Base-by-base conservation (phyloP, 352 stramenopile genomes). In the Phytophthora fragariaefolia region DNA sequence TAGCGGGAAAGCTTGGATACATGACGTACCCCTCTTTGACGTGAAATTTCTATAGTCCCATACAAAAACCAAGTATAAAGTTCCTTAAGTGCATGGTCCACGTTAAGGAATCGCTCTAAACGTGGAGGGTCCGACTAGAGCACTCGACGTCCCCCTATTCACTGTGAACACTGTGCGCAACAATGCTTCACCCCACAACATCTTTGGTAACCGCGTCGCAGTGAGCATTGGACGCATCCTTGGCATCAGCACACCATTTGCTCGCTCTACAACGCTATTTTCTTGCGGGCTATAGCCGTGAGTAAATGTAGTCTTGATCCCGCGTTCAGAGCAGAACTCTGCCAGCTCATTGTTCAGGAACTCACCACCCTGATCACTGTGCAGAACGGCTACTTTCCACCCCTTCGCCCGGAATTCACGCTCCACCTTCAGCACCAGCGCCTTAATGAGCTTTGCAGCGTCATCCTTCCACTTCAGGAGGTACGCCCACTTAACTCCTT, bases 281-380 rank as follows among this genome's bases (percentile, higher is more conserved):
- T 70, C 63, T 56, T 73, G n/a, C 40, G 6, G 58, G 54, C 4
- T 64, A 48, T 73, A 66, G 0, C 62, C 38, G 26, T 77, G 70
- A 8, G 53, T 63, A 1, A 10, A 22, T n/a, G 45, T 56, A 2
- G 27, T 65, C 23, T 30, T 42, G 24, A 73, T 76, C 1, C 63
- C 58, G 6, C 36, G 49, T 27, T 42, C 23, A 0, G 1, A 50
- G 23, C 50, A 71, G 15, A 64, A 61, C 17, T 4, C 38, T 17
- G 23, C 10, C 5, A 69, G 38, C 2, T 63, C 68, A 3, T 27
- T 15, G 38, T 57, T 59, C 27, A 63, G 1, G 12, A 74, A 69
- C 28, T 74, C 66, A 32, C 66, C 58, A 42, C 58, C 59, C n/a
- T 43, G 18, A 10, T 47, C 57, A 28, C 15, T 61, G 24, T 23